phyloP scores from a whole-genome alignment of 371 early-diverging fungal species.

The Mortierella sp. region DNA sequence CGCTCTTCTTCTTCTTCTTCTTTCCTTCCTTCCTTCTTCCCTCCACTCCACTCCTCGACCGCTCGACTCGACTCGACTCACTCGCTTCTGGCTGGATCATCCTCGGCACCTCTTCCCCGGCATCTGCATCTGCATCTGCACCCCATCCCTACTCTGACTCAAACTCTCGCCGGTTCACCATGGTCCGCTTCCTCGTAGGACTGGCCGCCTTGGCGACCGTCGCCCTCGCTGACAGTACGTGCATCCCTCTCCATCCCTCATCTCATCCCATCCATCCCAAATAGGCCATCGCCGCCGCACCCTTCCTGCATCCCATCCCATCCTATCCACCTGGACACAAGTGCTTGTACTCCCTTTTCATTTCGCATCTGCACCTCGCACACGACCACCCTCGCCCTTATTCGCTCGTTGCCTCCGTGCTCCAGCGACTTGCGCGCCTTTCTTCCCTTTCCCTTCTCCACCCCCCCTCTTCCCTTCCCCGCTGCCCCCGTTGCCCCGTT shows the following conservation, averaged over 20 bases:
- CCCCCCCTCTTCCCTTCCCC: not conserved
- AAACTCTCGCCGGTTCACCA: too few relatives aligned
- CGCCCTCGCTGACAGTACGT: constrained; percentile 49
- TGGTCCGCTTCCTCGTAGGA: constrained; percentile 40
- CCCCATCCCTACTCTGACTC: constrained; percentile 5
- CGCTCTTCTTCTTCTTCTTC: not conserved
- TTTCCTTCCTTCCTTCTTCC: not conserved
- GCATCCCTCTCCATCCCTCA: constrained; percentile 1
- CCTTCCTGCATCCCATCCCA: not conserved
- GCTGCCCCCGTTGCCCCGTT: too few relatives aligned
- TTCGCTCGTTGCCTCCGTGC: too few relatives aligned
- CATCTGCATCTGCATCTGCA: not conserved
- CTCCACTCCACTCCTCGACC: constrained; percentile 3
- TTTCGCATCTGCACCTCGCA: not conserved
- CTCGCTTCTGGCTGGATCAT: too few relatives aligned
- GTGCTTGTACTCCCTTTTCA: not conserved
- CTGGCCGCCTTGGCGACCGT: constrained; percentile 33
- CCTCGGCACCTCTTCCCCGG: not conserved
- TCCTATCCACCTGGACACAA: not conserved
- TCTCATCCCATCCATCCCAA: not conserved
- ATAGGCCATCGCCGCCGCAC: not conserved
- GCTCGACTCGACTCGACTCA: too few relatives aligned
- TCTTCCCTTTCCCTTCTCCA: not conserved
- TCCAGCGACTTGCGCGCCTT: not conserved
- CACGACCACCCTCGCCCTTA: too few relatives aligned